Evolutionary conservation across 2,329 filamentous ascomycete genomes (phyloP).

Genomic region (Teratosphaeria destructans): DNA sequence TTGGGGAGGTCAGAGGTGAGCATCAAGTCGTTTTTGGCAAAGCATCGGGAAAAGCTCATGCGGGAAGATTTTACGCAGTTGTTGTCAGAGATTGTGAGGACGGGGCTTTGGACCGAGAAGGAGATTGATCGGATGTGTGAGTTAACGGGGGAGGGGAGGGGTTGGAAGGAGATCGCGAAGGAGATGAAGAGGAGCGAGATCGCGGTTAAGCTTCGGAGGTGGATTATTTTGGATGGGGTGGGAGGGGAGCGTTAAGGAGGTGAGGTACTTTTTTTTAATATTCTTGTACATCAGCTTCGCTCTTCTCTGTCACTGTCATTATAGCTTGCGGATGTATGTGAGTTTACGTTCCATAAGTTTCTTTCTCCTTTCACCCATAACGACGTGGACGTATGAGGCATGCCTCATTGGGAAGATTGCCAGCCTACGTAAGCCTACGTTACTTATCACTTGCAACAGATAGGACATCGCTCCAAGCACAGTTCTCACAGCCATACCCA

Average conservation of each 20-base stretch:
- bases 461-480: too few species aligned
- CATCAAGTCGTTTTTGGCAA: not conserved
- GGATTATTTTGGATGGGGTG: not conserved
- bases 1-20: not conserved
- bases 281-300: not conserved
- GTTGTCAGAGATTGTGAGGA: not conserved
- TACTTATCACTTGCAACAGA: too few species aligned
- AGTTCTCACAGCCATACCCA: too few species aligned
- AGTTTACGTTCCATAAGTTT: too few species aligned
- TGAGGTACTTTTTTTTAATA: not conserved
- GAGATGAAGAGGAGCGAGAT: not conserved
- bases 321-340: too few species aligned
- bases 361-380: too few species aligned
- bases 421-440: too few species aligned
- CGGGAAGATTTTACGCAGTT: not conserved
- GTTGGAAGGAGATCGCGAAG: not conserved
- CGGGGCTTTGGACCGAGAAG: not conserved
- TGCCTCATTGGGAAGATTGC: too few species aligned
- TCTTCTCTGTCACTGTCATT: not conserved
- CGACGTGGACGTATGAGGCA: too few species aligned
- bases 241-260: not conserved
- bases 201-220: not conserved
- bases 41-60: not conserved
- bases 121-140: not conserved
- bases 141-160: not conserved